Conservation (phyloP, 1,284 basidiomycete genomes). For the Puccinia polysora region DNA sequence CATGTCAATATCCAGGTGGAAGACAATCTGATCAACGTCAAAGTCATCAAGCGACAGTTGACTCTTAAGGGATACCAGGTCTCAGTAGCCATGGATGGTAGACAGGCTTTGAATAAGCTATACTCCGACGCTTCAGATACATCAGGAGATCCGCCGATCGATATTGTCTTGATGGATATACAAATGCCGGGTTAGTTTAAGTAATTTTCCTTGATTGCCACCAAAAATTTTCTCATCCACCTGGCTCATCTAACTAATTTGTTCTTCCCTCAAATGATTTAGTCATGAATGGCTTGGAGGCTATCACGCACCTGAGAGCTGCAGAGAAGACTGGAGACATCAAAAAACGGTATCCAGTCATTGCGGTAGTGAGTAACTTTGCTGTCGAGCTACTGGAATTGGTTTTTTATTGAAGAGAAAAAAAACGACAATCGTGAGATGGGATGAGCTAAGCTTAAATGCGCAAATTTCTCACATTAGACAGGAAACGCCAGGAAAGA, state of each 20-base stretch:
- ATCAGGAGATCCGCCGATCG: conserved; percentile 9
- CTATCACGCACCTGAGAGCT: conserved; percentile 38
- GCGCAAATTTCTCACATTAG: not conserved
- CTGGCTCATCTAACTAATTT: not conserved
- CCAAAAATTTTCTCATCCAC: not conserved
- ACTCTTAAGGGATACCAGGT: conserved; percentile 30
- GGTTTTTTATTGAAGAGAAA: not conserved
- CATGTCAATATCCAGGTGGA: too few relatives aligned
- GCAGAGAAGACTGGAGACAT: conserved; percentile 32
- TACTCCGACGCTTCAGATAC: conserved; percentile 23
- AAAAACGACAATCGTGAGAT: not conserved
- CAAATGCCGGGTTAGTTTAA: conserved; percentile 37
- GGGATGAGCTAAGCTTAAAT: not conserved
- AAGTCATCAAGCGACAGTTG: conserved; percentile 36
- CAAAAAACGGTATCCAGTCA: conserved; percentile 38
- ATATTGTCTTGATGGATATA: conserved; percentile 42
- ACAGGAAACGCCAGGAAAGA: conserved; percentile 41
- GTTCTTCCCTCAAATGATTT: not conserved
- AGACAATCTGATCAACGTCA: conserved; percentile 41
- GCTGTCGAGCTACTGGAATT: not conserved
- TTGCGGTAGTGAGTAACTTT: conserved; percentile 36
- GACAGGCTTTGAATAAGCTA: conserved; percentile 23
- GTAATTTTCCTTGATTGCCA: not conserved
- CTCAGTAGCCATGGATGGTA: conserved; percentile 38
- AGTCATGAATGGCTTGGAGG: conserved; percentile 42